These are phyloP conservation scores for Penicillium cinerascens DNA, from an alignment of 495 filamentous ascomycete genomes.

Conservation along the genomic window DNA sequence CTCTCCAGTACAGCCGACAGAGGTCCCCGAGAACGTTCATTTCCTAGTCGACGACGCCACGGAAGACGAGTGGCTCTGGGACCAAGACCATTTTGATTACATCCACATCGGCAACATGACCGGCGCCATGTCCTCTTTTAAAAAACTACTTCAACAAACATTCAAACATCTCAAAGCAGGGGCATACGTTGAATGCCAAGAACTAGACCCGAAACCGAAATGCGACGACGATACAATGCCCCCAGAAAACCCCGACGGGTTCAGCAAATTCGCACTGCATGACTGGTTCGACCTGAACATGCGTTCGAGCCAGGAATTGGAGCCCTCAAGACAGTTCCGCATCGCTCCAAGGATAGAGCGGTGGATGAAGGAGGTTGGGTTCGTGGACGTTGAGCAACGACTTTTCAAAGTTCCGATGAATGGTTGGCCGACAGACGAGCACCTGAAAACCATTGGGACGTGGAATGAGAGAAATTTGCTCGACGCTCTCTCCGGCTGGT, in stretches of 20 bases:
- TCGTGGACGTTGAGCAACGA: slow-evolving; percentile 57
- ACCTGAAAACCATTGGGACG: slow-evolving; percentile 45
- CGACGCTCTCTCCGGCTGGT: slow-evolving; percentile 43
- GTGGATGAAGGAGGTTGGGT: slow-evolving; percentile 60
- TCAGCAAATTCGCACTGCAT: slow-evolving; percentile 40
- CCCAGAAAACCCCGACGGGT: slow-evolving; percentile 39
- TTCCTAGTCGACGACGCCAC: slow-evolving; percentile 58
- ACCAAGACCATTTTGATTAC: slow-evolving; percentile 43
- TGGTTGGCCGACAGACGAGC: slow-evolving; percentile 56
- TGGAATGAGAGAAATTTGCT: slow-evolving; percentile 43
- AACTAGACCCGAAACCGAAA: slow-evolving; percentile 51
- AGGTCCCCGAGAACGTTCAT: slow-evolving; percentile 54
- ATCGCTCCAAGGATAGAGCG: slow-evolving; percentile 50
- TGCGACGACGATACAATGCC: slow-evolving; percentile 63
- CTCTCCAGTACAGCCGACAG: slow-evolving; percentile 58
- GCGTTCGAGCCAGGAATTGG: slow-evolving; percentile 42
- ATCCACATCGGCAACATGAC: slow-evolving; percentile 46
- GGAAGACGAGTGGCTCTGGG: slow-evolving; percentile 50
- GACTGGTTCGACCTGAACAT: slow-evolving; percentile 52
- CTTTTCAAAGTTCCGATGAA: slow-evolving; percentile 57
- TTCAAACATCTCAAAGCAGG: slow-evolving; percentile 56
- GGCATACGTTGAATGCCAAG: slow-evolving; percentile 65
- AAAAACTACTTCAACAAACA: slow-evolving; percentile 38
- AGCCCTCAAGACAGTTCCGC: slow-evolving; percentile 49
- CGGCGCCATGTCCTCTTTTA: slow-evolving; percentile 38